Conservation (phyloP, 2,329 filamentous ascomycete species). For the Talaromyces islandicus region DNA sequence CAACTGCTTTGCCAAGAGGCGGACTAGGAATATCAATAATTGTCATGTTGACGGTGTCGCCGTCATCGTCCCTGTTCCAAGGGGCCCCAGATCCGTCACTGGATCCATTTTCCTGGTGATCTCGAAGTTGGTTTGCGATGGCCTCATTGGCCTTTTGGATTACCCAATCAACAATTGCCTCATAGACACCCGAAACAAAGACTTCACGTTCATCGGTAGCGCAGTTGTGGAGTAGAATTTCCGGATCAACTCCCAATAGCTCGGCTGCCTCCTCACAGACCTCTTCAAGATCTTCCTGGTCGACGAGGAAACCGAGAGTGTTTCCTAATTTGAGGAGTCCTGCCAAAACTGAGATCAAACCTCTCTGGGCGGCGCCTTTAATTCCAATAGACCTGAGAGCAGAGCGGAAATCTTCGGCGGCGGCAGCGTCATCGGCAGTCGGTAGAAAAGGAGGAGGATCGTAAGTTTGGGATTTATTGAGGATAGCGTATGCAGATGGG, state of each 20-base stretch:
- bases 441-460: conserved; percentile 80
- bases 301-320: conserved; percentile 75
- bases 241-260: conserved; percentile 79
- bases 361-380: conserved; percentile 74
- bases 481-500: conserved; percentile 68
- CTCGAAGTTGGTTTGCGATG: conserved; percentile 69
- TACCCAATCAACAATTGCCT: conserved; percentile 92
- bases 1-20: conserved; percentile 76
- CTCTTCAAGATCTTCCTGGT: conserved; percentile 76
- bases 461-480: conserved; percentile 81
- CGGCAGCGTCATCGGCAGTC: conserved; percentile 84
- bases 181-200: conserved; percentile 81
- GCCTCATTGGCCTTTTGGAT: conserved; percentile 81
- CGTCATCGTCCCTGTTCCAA: conserved; percentile 60
- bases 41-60: conserved; percentile 80
- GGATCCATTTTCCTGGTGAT: conserved; percentile 59
- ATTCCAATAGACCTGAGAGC: conserved; percentile 89
- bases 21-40: conserved; percentile 80
- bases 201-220: conserved; percentile 78
- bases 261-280: conserved; percentile 86
- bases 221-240: conserved; percentile 70
- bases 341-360: conserved; percentile 78
- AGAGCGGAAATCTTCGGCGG: conserved; percentile 85
- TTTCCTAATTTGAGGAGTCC: conserved; percentile 89
- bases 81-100: conserved; percentile 61